phyloP scores from a whole-genome alignment of 2,329 filamentous ascomycete species.

The Microcyclospora pomicola region DNA sequence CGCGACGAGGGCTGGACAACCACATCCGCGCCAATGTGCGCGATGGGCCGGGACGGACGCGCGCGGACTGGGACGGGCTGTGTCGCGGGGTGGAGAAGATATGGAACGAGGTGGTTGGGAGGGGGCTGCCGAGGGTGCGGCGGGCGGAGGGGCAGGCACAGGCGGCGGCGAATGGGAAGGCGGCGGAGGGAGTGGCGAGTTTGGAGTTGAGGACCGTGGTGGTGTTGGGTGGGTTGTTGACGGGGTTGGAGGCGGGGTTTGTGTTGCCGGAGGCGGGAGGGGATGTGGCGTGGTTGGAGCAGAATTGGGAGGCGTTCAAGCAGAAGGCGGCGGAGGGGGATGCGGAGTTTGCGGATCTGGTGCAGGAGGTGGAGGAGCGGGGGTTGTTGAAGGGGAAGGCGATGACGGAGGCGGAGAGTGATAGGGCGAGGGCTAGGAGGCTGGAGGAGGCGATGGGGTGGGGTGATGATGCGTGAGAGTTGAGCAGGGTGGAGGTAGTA shows the following conservation, averaged over 20 bases:
- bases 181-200: conserved; percentile 6
- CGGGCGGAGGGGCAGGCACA: conserved; percentile 2
- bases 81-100: conserved; percentile 11
- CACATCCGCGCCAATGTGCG: conserved; percentile 24
- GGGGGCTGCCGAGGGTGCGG: conserved; percentile 8
- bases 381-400: conserved; percentile 11
- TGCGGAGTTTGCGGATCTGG: conserved; percentile 21
- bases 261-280: conserved; percentile 16
- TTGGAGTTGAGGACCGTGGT: conserved; percentile 12
- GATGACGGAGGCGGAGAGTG: conserved; percentile 7
- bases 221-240: conserved; percentile 18
- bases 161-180: neutral
- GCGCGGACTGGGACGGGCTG: conserved; percentile 19
- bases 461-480: conserved; percentile 13
- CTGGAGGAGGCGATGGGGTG: conserved; percentile 18
- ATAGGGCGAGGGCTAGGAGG: conserved; percentile 5
- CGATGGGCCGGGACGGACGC: conserved; percentile 19
- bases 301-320: conserved; percentile 22
- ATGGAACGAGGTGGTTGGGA: conserved; percentile 19
- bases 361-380: conserved; percentile 20
- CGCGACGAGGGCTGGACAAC: conserved; percentile 13
- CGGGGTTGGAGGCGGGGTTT: conserved; percentile 22
- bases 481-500: neutral
- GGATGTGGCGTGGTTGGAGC: conserved; percentile 21
- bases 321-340: conserved; percentile 22